Conservation (phyloP, 176 grass and related monocot species). For the Dactylis glomerata region DNA sequence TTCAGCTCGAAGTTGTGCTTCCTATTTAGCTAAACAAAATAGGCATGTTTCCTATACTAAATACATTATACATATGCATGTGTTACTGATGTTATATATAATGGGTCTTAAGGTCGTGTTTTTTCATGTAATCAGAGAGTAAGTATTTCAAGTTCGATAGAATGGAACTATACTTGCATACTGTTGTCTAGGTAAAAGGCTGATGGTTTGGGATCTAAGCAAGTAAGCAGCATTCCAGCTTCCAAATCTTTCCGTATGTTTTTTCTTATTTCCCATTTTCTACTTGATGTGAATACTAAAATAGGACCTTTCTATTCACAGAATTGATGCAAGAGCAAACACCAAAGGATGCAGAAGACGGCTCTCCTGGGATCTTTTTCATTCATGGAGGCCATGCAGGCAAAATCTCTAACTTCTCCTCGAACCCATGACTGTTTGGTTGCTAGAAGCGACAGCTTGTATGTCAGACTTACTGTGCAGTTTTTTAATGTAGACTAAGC, state of each 20-base stretch:
- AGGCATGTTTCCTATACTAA: not conserved
- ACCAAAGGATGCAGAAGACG: constrained; percentile 85
- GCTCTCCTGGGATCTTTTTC: constrained; percentile 84
- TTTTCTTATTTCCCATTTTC: not conserved
- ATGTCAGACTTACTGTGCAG: too few species aligned
- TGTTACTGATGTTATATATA: not conserved
- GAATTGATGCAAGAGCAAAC: constrained; percentile 93
- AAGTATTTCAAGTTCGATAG: constrained; percentile 98
- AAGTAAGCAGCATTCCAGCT: constrained; percentile 40
- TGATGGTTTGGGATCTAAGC: constrained; percentile 99
- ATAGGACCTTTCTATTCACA: constrained; percentile 22
- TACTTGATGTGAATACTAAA: not conserved
- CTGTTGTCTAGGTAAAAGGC: constrained; percentile 85
- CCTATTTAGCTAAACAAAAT: constrained; percentile 4
- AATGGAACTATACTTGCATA: constrained; percentile 98
- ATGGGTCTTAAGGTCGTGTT: too few species aligned
- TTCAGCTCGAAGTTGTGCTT: too few species aligned
- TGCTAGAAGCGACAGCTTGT: too few species aligned
- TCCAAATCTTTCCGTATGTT: not conserved
- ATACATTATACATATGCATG: not conserved
- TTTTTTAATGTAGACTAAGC: too few species aligned
- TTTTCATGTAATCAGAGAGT: constrained; percentile 62
- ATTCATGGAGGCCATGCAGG: constrained; percentile 97
- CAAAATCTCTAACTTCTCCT: constrained; percentile 98
- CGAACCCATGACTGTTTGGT: constrained; percentile 98